These are phyloP conservation scores for Sporothrix sp. DNA, from an alignment of 2,329 filamentous ascomycete species.

Conservation along the genomic window DNA sequence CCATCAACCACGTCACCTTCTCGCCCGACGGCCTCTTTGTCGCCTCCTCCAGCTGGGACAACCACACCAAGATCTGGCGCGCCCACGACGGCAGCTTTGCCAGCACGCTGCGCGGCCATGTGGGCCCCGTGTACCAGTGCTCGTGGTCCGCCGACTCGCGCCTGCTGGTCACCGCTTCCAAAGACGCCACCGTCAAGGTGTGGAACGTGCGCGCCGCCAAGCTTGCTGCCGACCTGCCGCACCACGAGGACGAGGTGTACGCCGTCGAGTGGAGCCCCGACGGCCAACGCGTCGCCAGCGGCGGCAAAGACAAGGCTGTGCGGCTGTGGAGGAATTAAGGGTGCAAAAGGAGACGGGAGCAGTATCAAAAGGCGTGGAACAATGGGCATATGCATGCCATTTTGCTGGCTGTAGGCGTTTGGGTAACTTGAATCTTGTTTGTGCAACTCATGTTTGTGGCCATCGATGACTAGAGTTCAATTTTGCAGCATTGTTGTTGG, in stretches of 20 bases:
- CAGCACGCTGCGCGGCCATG: constrained; percentile 79
- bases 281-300: constrained; percentile 78
- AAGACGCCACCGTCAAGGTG: constrained; percentile 88
- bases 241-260: constrained; percentile 88
- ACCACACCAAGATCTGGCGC: constrained; percentile 88
- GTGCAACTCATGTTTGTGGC: not conserved
- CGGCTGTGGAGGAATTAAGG: constrained; percentile 53
- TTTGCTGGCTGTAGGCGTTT: constrained; percentile 7
- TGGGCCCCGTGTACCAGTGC: constrained; percentile 82
- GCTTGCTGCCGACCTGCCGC: constrained; percentile 69
- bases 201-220: constrained; percentile 87
- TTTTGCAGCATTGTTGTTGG: not conserved
- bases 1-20: constrained; percentile 92
- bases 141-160: constrained; percentile 87
- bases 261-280: constrained; percentile 93
- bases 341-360: not conserved
- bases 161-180: constrained; percentile 76
- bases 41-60: constrained; percentile 85
- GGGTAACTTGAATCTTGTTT: not conserved
- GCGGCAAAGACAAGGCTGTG: constrained; percentile 81
- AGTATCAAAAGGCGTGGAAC: not conserved
- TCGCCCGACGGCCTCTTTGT: constrained; percentile 82
- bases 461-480: not conserved
- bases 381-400: constrained; percentile 5
- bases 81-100: constrained; percentile 69